Conservation (phyloP, 495 filamentous ascomycete species). For the Evansstolkia leycettana region DNA sequence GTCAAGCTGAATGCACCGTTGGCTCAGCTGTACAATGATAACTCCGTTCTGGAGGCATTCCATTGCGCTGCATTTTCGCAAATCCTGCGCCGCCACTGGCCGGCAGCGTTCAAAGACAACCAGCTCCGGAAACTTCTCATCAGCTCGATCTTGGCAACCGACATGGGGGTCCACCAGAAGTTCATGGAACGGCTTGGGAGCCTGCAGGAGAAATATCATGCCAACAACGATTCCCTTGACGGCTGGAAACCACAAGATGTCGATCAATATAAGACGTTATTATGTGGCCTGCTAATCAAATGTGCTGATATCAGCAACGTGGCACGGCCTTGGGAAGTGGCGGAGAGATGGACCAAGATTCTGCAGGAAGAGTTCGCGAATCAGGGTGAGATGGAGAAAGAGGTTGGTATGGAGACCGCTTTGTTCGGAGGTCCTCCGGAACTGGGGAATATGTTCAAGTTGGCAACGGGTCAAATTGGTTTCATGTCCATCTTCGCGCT, state of each 20-base stretch:
- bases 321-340: constrained; percentile 70
- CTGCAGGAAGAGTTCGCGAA: constrained; percentile 88
- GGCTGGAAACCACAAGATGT: constrained; percentile 61
- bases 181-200: constrained; percentile 79
- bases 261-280: constrained; percentile 60
- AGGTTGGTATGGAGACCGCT: constrained; percentile 74
- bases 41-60: constrained; percentile 92
- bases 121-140: constrained; percentile 84
- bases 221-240: constrained; percentile 43
- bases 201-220: constrained; percentile 61
- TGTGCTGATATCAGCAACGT: constrained; percentile 99
- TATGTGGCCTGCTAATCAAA: constrained; percentile 87
- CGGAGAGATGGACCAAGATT: constrained; percentile 77
- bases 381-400: constrained; percentile 82
- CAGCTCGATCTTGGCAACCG: constrained; percentile 87
- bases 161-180: constrained; percentile 93
- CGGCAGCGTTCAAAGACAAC: constrained; percentile 57
- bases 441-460: constrained; percentile 64
- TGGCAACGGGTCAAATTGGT: constrained; percentile 78
- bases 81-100: constrained; percentile 89
- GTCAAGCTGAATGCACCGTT: constrained; percentile 86
- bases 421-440: constrained; percentile 75
- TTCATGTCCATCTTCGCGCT: constrained; percentile 95
- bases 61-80: constrained; percentile 97
- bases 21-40: constrained; percentile 96